Evolutionary conservation across 352 stramenopile genomes (phyloP), one percentile per base, ranked within the genome.

Genomic region (Globisporangium recalcitrans): DNA sequence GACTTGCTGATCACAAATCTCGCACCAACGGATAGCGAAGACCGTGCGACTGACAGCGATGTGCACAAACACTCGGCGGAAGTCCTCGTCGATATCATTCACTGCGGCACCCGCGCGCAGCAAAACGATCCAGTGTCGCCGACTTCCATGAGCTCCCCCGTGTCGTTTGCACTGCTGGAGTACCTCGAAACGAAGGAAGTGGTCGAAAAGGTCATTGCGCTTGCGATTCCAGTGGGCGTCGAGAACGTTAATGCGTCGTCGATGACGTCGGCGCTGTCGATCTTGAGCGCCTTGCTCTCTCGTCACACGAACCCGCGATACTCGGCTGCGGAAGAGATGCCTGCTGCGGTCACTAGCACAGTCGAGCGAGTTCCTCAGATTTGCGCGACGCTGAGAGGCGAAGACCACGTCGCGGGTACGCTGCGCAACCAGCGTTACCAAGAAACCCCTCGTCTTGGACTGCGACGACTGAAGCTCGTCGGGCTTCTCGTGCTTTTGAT

Each of bases 51-150:
- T 14, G 79, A 91, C 64, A 92, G 77, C 48, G 85, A 95, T 60
- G 78, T 87, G 31, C 85, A 95, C 71, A 93, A 91, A 67, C 85
- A 95, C 71, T 82, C 83, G 44, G 75, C 83, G 9, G 85, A 95
- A 62, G 80, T 93, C 44, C 65, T 91, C 16, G 80, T 90, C 36
- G 85, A 95, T 67, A 87, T 95, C 64, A 91, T 95, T 67, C 85
- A 95, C 69, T 93, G 83, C 40, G 85, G 80, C 51, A 89, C 79
- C 19, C 83, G 83, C 31, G 77, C 80, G 11, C 81, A 93, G 64
- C 81, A 90, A 63, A 88, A 71, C 42, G 81, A 90, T 54, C 81
- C 80, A 22, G 68, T 72, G 9, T 91, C 83, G 11, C 83, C 83
- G 26, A 77, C 75, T 16, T 85, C 78, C 32, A 73, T 70, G 9